These are phyloP conservation scores for Neurospora tetraspora DNA, from an alignment of 495 filamentous ascomycete genomes.

Conservation along the genomic window DNA sequence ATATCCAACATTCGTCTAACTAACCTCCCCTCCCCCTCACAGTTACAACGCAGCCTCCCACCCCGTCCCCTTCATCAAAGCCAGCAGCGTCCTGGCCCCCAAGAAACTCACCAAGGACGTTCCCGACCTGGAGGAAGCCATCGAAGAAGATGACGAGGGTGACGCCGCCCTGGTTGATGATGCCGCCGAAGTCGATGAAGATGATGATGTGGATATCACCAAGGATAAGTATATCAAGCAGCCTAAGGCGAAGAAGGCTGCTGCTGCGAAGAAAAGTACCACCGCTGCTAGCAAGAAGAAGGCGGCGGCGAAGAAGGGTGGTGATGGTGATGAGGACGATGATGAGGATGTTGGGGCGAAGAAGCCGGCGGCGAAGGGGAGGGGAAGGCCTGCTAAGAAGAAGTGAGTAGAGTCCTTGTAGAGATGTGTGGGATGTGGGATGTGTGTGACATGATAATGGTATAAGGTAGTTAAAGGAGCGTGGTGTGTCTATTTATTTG, in stretches of 20 bases:
- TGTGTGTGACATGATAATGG: background rate
- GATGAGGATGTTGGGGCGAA: constrained; percentile 13
- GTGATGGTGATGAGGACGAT: constrained; percentile 19
- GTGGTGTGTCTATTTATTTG: background rate
- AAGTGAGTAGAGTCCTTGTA: background rate
- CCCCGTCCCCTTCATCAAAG: constrained; percentile 93
- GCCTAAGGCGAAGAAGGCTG: constrained; percentile 74
- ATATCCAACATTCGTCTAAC: background rate
- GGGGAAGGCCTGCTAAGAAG: constrained; percentile 10
- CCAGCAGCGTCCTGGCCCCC: constrained; percentile 58
- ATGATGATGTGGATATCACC: constrained; percentile 64
- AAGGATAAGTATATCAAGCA: constrained; percentile 96
- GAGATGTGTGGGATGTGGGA: background rate
- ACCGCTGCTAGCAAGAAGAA: constrained; percentile 27
- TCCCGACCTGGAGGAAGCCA: constrained; percentile 91
- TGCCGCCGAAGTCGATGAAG: constrained; percentile 50
- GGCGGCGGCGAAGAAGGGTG: constrained; percentile 20
- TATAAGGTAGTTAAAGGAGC: background rate
- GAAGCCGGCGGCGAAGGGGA: constrained; percentile 6
- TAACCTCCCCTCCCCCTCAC: constrained; percentile 6
- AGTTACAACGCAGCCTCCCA: constrained; percentile 83
- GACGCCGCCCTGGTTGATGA: constrained; percentile 39
- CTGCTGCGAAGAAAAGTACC: constrained; percentile 39
- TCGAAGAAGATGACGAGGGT: constrained; percentile 82
- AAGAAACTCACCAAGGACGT: constrained; percentile 65